Evolutionary conservation across 768 basidiomycete genomes (phyloP).

Genomic region (Leccinum arenicola): DNA sequence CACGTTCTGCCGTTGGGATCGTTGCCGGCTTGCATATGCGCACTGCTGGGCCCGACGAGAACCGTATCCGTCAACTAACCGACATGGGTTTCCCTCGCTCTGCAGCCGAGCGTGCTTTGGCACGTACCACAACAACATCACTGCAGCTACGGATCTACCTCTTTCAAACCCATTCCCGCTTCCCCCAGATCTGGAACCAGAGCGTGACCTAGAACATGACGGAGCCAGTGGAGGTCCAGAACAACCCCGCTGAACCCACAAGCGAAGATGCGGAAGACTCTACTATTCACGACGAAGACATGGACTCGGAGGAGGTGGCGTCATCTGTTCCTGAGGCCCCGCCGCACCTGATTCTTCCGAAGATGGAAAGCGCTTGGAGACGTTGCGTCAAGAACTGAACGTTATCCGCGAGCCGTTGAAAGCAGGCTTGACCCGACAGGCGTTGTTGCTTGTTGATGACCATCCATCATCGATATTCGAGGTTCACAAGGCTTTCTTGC

Average conservation of each 20-base stretch:
- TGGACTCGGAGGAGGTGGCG: conserved; percentile 20
- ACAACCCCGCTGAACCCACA: conserved; percentile 29
- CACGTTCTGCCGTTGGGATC: conserved; percentile 29
- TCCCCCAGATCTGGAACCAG: conserved; percentile 52
- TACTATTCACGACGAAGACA: conserved; percentile 28
- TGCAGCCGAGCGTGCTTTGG: conserved; percentile 80
- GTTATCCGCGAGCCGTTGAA: conserved; percentile 64
- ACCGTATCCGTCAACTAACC: conserved; percentile 73
- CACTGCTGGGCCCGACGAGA: conserved; percentile 66
- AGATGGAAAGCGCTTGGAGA: conserved; percentile 48
- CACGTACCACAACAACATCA: conserved; percentile 87
- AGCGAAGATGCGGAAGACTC: conserved; percentile 25
- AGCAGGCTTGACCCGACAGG: conserved; percentile 60
- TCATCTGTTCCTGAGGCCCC: conserved; percentile 19
- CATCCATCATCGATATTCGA: conserved; percentile 89
- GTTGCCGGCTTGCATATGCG: conserved; percentile 33
- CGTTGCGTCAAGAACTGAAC: conserved; percentile 66
- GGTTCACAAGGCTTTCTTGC: conserved; percentile 77
- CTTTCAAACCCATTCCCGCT: conserved; percentile 79
- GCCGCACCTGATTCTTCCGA: conserved; percentile 11
- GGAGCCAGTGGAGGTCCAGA: conserved; percentile 16
- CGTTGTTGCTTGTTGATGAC: conserved; percentile 79
- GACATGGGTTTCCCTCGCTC: conserved; percentile 98
- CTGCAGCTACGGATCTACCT: conserved; percentile 83
- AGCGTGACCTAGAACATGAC: conserved; percentile 18